A percentile compares a stretch with the other conserved stretches of the same genome.
phyloP scores from a whole-genome alignment of 257 asterid genomes.

The Parsonsia alboflavescens region DNA sequence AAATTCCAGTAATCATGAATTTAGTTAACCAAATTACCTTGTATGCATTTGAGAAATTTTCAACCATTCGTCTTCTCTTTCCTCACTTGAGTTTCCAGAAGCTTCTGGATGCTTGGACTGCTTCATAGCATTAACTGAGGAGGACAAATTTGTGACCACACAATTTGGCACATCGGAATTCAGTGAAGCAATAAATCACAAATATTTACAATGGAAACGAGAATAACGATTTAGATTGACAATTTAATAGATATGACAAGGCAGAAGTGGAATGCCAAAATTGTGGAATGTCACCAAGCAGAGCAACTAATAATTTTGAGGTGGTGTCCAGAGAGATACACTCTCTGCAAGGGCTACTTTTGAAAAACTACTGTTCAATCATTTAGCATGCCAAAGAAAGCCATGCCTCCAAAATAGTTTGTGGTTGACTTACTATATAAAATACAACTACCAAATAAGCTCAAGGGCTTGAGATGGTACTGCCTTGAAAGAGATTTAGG shows the following conservation, averaged over 20 bases:
- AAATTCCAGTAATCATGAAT: background rate
- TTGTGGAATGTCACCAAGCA: background rate
- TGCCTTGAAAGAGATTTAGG: background rate
- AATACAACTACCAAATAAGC: background rate
- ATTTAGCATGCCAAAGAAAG: background rate
- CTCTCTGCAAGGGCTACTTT: background rate
- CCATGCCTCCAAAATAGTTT: background rate
- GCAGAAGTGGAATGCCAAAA: background rate
- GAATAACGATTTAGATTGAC: background rate
- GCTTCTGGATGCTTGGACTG: conserved; percentile 35
- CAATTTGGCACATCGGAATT: conserved; percentile 13
- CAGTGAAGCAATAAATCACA: background rate
- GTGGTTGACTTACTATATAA: background rate
- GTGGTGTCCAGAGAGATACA: background rate
- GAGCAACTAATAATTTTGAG: background rate
- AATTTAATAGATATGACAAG: background rate
- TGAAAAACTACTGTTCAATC: background rate
- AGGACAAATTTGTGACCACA: conserved; percentile 14
- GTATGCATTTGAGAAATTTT: conserved; percentile 68
- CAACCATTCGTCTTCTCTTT: conserved; percentile 69
- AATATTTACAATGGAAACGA: background rate
- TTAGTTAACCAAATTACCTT: conserved; percentile 36
- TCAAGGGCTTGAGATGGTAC: background rate
- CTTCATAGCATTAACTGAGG: conserved; percentile 32
- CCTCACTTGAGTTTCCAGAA: conserved; percentile 39